Percentiles rank a stretch among this genome's conserved stretches.
phyloP scores from a whole-genome alignment of 495 filamentous ascomycete species.

The Tuber aestivum region DNA sequence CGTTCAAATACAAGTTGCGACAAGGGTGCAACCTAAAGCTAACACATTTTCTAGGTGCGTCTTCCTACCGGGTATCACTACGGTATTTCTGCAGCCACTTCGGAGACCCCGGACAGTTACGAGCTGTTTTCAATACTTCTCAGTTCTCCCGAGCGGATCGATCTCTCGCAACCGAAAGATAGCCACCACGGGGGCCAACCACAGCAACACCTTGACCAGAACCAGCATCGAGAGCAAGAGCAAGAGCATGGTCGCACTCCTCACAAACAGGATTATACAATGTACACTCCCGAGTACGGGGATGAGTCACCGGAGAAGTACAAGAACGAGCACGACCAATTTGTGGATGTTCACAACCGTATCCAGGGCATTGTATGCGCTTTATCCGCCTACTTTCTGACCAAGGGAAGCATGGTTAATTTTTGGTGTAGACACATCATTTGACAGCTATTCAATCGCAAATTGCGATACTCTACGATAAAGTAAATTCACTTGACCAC shows the following conservation, averaged over 20 bases:
- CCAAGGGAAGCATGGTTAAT: conserved; percentile 5
- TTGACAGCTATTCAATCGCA: conserved; percentile 37
- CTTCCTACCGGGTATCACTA: conserved; percentile 78
- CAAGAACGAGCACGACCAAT: conserved; percentile 56
- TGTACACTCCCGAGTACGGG: conserved; percentile 46
- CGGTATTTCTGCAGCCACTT: conserved; percentile 79
- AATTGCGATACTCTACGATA: conserved; percentile 38
- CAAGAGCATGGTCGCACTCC: conserved; percentile 26
- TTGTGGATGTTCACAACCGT: conserved; percentile 73
- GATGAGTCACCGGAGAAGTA: conserved; percentile 51
- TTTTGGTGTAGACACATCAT: conserved; percentile 37
- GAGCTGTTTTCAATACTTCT: conserved; percentile 84
- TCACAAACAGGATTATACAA: conserved; percentile 47
- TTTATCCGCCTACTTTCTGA: neutral
- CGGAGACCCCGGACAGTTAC: conserved; percentile 88
- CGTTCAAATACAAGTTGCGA: neutral
- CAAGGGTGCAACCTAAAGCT: neutral
- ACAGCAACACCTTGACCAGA: conserved; percentile 44
- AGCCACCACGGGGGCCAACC: conserved; percentile 45
- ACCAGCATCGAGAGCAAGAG: conserved; percentile 31
- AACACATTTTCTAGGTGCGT: conserved; percentile 48
- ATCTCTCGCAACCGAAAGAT: conserved; percentile 8
- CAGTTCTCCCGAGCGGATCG: conserved; percentile 44
- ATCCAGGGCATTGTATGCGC: conserved; percentile 56
- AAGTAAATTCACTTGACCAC: conserved; percentile 38